Conservation (phyloP, 2,329 filamentous ascomycete genomes). For the Tolypocladium sp. region DNA sequence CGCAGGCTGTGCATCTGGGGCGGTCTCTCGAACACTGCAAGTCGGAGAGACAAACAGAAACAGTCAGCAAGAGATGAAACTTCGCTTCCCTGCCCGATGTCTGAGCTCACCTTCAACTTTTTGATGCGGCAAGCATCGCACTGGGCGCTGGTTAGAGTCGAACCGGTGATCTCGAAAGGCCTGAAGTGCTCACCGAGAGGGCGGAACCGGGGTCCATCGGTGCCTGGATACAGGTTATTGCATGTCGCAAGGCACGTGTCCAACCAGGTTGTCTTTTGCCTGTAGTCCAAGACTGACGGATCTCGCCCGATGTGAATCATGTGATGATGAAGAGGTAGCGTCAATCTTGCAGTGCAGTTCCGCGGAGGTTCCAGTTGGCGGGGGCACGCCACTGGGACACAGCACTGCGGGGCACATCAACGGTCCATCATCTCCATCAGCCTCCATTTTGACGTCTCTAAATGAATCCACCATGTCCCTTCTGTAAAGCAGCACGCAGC, state of each 20-base stretch:
- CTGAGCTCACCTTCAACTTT: constrained; percentile 5
- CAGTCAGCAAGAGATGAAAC: background rate
- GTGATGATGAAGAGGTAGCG: background rate
- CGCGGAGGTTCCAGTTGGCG: background rate
- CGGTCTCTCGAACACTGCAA: constrained; percentile 14
- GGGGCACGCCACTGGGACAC: background rate
- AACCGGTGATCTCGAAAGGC: no score
- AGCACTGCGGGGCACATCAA: background rate
- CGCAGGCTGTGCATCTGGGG: constrained; percentile 13
- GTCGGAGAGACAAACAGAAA: background rate
- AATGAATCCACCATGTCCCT: no score
- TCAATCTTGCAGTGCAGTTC: background rate
- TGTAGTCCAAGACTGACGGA: background rate
- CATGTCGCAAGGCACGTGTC: background rate
- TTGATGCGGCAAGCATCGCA: constrained; percentile 8
- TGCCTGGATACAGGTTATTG: background rate
- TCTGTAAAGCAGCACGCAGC: background rate
- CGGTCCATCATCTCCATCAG: background rate
- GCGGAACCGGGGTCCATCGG: background rate
- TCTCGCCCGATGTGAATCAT: background rate
- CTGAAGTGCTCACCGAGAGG: background rate
- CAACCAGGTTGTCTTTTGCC: background rate
- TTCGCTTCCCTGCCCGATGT: no score
- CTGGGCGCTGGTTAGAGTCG: background rate
- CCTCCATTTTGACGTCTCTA: background rate